Base-by-base conservation (phyloP, 2,329 filamentous ascomycete genomes). In the Ascochyta rabiei region DNA sequence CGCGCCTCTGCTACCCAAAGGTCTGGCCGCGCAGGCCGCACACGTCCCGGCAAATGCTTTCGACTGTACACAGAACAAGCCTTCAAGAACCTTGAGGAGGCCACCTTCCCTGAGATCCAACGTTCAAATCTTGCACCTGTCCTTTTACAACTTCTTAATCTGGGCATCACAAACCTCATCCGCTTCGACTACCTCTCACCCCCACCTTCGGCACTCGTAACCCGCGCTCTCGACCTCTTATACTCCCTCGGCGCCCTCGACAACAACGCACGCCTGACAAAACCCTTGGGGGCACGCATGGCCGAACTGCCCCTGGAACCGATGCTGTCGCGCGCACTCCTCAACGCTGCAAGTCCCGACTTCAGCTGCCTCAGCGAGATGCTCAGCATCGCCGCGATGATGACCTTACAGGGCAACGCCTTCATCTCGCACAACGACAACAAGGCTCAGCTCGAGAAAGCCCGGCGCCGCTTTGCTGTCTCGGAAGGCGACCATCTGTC, bases 401-500 rank as follows among this genome's bases (percentile, higher is more conserved):
- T 91, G 30, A 95, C 88, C 59, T 79, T 96, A 0, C 90, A 93
- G 56, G 90, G 91, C 4, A 88, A 85, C 40, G 83, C 96, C 0
- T 98, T 91, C 88, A 86, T 96, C 58, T 84, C 89, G 28, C 87
- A 91, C 63, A 88, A 93, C 21, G 89, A 86, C 33, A 88, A 90
- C 62, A 89, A 89, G 67, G 92, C 89, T 67, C 80, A 82, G 45
- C 85, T 89, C 71, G 91, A 96, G 69, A 86, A 83, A 18, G 85
- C 87, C 24, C 83, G 90, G 41, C 84, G 90, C 42, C 90, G 89
- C 67, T 98, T 98, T 69, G 91, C 93, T 0, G 93, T 88, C 6
- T 91, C 96, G 57, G 93, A 98, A 78, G 95, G 95, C 1, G 95
- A 99, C 66, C 93, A 98, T 67, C 77, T 98, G 21, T 97, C 93